Evolutionary conservation across 768 basidiomycete species (phyloP), one percentile per base, ranked within the genome.

Genomic region (Asterophora parasitica): DNA sequence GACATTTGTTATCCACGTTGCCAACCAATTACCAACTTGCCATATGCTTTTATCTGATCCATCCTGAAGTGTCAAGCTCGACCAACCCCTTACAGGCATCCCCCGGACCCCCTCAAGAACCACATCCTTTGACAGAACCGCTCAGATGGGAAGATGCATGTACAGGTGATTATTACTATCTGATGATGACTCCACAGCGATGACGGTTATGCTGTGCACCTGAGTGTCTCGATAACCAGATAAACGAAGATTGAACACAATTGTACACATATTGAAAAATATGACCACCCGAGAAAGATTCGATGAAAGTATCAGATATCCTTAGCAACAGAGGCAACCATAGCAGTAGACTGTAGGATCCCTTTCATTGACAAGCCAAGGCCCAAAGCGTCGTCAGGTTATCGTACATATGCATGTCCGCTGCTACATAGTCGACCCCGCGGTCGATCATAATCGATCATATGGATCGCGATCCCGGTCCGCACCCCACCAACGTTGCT

Each of bases 111-210:
- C 49, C 48, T 50, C 52, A 50, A 42, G 38, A 49, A 48, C 46
- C 42, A 44, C 45, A 46, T 48, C 26, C 51, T 58, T 59, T 68
- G 68, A 71, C 70, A 69, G 67, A 70, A 61, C 67, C 66, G 66
- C 63, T 63, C 61, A 66, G 58, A 61, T 63, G 60, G 61, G 65
- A 65, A 62, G 57, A 44, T 40, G 46, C 46, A 46, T n/a, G n/a
- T n/a, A n/a, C 42, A 42, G 44, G 46, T 50, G 43, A 50, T 48
- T 48, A 46, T 23, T 48, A 23, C 6, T 23, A 55, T 54, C 53
- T 49, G 44, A 49, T 53, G 37, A 34, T 50, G 49, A 50, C 45
- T 55, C 42, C 30, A 47, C 26, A 46, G 49, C 57, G 58, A 60
- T 59, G 59, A 65, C 67, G 64, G 64, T 51, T 30, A 46, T 42